Percentiles rank a stretch among this genome's conserved stretches.
Conservation (phyloP, 148 eudicot genomes). For the Limonium bicolor region DNA sequence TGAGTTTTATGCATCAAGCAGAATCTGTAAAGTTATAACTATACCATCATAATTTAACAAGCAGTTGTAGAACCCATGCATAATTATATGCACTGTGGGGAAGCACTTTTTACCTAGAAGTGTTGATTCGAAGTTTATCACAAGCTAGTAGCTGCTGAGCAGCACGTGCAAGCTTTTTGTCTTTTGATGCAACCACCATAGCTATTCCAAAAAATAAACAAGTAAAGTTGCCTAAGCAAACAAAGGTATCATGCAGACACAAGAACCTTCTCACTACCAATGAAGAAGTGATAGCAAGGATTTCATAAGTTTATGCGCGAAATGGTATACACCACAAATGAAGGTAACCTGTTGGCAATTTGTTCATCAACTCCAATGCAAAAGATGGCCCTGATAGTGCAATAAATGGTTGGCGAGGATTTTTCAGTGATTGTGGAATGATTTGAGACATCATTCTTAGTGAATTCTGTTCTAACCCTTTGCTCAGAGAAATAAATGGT, state of each 20-base stretch:
- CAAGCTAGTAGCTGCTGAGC: slow-evolving; percentile 93
- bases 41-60: no score
- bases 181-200: slow-evolving; percentile 93
- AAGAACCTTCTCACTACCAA: no score
- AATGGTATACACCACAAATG: slow-evolving; percentile 2
- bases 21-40: no score
- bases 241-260: no score
- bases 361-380: slow-evolving; percentile 74
- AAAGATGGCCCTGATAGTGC: slow-evolving; percentile 95
- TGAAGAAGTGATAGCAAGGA: no score
- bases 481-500: slow-evolving; percentile 89
- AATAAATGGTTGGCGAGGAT: slow-evolving; percentile 81
- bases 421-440: slow-evolving; percentile 67
- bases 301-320: no score
- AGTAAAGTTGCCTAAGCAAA: no score
- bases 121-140: slow-evolving; percentile 64
- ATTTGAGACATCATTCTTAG: slow-evolving; percentile 92
- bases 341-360: slow-evolving; percentile 74
- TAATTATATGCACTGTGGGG: no score
- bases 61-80: no score
- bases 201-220: slow-evolving; percentile 37
- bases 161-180: slow-evolving; percentile 69
- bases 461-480: slow-evolving; percentile 85
- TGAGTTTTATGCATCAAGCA: slow-evolving; percentile 8
- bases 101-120: slow-evolving; percentile 69